Evolutionary conservation across 2,329 filamentous ascomycete genomes (phyloP).

Genomic region (Stemphylium beticola): DNA sequence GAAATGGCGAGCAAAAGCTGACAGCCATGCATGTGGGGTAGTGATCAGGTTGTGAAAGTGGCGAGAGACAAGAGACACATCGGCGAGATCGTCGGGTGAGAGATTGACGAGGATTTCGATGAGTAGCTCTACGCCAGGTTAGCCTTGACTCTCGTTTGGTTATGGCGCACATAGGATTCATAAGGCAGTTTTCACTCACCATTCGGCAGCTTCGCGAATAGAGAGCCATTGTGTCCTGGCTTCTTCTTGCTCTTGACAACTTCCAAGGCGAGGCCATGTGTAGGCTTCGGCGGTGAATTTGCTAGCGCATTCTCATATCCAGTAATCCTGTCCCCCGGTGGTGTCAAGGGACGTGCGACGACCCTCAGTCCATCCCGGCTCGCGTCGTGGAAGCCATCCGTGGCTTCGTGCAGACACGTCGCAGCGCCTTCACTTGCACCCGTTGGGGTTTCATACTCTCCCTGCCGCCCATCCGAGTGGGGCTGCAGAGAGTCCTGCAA

Average conservation of each 20-base stretch:
- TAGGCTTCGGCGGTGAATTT: slow-evolving; percentile 47
- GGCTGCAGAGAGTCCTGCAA: slow-evolving; percentile 52
- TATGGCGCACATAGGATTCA: background rate
- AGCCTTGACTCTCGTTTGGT: slow-evolving; percentile 7
- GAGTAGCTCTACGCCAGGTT: slow-evolving; percentile 73
- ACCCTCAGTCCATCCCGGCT: slow-evolving; percentile 37
- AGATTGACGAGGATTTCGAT: slow-evolving; percentile 91
- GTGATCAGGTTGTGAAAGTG: slow-evolving; percentile 87
- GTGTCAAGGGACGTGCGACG: slow-evolving; percentile 27
- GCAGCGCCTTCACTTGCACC: slow-evolving; percentile 27
- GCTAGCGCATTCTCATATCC: slow-evolving; percentile 61
- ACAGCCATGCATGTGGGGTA: slow-evolving; percentile 90
- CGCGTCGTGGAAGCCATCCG: slow-evolving; percentile 14
- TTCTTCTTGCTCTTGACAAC: slow-evolving; percentile 57
- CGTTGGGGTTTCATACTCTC: slow-evolving; percentile 27
- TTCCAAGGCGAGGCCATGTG: slow-evolving; percentile 58
- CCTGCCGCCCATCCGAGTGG: slow-evolving; percentile 45
- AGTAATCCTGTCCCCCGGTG: slow-evolving; percentile 57
- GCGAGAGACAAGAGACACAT: slow-evolving; percentile 83
- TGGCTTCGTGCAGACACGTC: slow-evolving; percentile 27
- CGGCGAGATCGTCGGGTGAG: slow-evolving; percentile 80
- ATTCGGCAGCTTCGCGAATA: slow-evolving; percentile 74
- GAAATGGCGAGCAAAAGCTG: slow-evolving; percentile 90
- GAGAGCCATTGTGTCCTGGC: slow-evolving; percentile 53
- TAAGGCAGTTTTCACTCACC: slow-evolving; percentile 61